These are phyloP conservation scores for Fusarium xylarioides DNA, from an alignment of 2,329 filamentous ascomycete genomes.

Conservation along the genomic window DNA sequence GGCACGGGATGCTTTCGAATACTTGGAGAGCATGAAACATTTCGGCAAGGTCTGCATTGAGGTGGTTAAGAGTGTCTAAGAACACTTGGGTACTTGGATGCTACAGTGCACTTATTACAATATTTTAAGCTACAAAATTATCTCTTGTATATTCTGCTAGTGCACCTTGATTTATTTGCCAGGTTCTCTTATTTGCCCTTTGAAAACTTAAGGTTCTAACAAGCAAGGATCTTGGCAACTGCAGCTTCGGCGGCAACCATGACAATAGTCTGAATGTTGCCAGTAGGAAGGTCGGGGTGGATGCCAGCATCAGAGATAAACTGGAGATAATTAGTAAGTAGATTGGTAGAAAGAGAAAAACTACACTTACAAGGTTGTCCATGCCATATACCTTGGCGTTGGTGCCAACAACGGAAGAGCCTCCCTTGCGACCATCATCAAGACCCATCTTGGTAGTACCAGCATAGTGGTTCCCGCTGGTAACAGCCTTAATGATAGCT, in stretches of 20 bases:
- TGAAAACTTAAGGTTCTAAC: neutral
- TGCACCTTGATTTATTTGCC: neutral
- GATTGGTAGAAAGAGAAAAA: rapidly evolving
- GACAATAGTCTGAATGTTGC: constrained; percentile 72
- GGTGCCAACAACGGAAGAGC: constrained; percentile 67
- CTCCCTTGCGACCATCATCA: constrained; percentile 61
- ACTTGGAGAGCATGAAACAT: neutral
- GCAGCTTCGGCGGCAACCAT: constrained; percentile 71
- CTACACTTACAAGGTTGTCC: constrained; percentile 60
- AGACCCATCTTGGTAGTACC: constrained; percentile 69
- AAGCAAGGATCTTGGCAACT: constrained; percentile 47
- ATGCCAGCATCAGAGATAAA: constrained; percentile 73
- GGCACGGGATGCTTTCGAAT: neutral
- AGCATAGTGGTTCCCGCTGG: constrained; percentile 58
- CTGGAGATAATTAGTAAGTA: neutral
- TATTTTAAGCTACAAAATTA: rapidly evolving
- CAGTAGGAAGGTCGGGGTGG: constrained; percentile 72
- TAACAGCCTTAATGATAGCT: constrained; percentile 42
- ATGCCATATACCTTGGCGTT: constrained; percentile 72
- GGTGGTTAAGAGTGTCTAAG: neutral
- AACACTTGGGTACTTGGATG: neutral
- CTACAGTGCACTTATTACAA: too few species aligned
- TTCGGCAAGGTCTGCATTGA: neutral
- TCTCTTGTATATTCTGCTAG: rapidly evolving
- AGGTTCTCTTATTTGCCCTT: rapidly evolving